Base-by-base conservation (phyloP, 164 flowering plant genomes). In the Chimonanthus praecox region DNA sequence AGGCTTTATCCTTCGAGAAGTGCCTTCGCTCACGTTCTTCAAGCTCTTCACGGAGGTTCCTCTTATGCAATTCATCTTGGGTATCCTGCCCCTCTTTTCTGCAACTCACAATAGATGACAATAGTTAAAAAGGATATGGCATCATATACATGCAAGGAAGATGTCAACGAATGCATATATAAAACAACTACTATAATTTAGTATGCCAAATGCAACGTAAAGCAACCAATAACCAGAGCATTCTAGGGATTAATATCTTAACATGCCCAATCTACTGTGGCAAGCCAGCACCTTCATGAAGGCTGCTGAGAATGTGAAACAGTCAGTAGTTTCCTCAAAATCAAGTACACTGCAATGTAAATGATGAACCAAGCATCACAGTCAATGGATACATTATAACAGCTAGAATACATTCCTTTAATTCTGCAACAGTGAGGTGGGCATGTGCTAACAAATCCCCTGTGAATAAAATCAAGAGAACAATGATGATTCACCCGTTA, bases 1-100 rank as follows among this genome's bases (percentile, higher is more conserved):
- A 82, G 18, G 81, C 65, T 81, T 84, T 87, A 75, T 82, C 92
- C 78, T 89, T 94, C 5, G 96, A 90, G 78, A 90, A 95, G 85
- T 95, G 97, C 85, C 88, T 91, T 74, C 89, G 75, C 80, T 95
- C 98, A 46, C 97, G 92, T 47, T 91, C 96, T 74, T 87, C 97
- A 51, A 95, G 84, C 87, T 95, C 99, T 2, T 89, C 90, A 6
- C 92, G 83, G 50, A 95, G 94, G 76, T 92, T 85, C 83, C 94
- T 89, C 88, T 85, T 93, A 80, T 88, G 89, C 80, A 95, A 72
- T 71, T 95, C 99, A 7, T 93, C 97, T 64, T 88, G 88, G 60
- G 99, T 95, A 77, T 93, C 96, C 73, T 95, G 99, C 49, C 99
- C 99, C 33, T 95, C 99, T 82, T 78, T 92, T 74, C 99, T 94